A percentile compares a stretch with the other conserved stretches of the same genome.
phyloP scores from a whole-genome alignment of 495 filamentous ascomycete species.

The Collariella sp. region DNA sequence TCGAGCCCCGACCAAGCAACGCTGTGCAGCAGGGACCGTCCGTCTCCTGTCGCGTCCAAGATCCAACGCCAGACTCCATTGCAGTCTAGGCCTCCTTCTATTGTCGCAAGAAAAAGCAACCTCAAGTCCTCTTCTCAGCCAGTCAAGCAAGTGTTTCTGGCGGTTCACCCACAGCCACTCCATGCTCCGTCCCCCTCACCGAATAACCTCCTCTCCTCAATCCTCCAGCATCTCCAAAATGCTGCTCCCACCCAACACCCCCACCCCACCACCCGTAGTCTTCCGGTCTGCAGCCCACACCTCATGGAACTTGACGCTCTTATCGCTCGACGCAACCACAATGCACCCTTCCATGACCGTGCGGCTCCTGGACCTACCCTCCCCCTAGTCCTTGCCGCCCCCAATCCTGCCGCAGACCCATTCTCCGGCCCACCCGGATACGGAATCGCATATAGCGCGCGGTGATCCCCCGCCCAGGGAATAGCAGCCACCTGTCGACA shows the following conservation, averaged over 20 bases:
- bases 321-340: constrained; percentile 87
- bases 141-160: neutral
- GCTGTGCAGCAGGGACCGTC: neutral
- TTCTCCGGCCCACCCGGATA: constrained; percentile 52
- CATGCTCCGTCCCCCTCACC: constrained; percentile 23
- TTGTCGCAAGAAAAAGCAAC: neutral
- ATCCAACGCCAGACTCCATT: neutral
- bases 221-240: constrained; percentile 77
- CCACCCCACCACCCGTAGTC: constrained; percentile 46
- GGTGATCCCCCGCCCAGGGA: constrained; percentile 76
- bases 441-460: constrained; percentile 65
- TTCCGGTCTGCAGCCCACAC: constrained; percentile 68
- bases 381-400: neutral
- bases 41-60: neutral
- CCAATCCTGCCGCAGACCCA: constrained; percentile 2
- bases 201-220: constrained; percentile 61
- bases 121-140: neutral
- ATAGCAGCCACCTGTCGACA: constrained; percentile 83
- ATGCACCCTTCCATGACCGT: constrained; percentile 82
- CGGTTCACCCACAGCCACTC: too few species aligned
- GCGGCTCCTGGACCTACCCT: constrained; percentile 22
- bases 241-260: constrained; percentile 73
- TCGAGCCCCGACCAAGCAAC: constrained; percentile 1
- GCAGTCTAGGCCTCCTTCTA: neutral
- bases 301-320: constrained; percentile 93